These are phyloP conservation scores for Penicillium sclerotiorum DNA, from an alignment of 2,329 filamentous ascomycete genomes.

Conservation along the genomic window DNA sequence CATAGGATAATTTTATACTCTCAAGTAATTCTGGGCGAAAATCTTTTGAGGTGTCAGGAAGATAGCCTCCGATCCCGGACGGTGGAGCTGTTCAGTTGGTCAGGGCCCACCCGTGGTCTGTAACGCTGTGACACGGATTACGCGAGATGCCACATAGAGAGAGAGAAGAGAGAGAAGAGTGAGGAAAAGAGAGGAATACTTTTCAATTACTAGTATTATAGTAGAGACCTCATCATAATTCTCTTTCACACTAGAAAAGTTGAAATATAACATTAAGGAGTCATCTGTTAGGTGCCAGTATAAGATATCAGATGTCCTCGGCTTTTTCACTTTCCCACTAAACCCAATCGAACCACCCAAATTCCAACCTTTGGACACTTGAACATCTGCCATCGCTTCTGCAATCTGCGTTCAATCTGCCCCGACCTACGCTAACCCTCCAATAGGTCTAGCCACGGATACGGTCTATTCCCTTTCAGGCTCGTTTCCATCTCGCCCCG, in stretches of 20 bases:
- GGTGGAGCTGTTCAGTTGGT: conserved; percentile 15
- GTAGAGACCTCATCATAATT: too few relatives aligned
- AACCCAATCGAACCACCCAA: neutral
- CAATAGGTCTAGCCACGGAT: conserved; percentile 29
- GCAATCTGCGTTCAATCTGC: conserved; percentile 22
- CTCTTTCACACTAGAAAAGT: too few relatives aligned
- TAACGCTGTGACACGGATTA: neutral
- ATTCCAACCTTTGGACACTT: neutral
- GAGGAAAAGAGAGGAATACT: too few relatives aligned
- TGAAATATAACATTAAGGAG: neutral
- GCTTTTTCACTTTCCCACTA: conserved; percentile 5
- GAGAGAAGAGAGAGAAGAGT: too few relatives aligned
- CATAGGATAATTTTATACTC: neutral
- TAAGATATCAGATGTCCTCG: too few relatives aligned
- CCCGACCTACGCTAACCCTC: conserved; percentile 40
- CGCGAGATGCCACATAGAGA: too few relatives aligned
- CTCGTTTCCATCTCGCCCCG: conserved; percentile 13
- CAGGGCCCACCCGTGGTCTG: too few relatives aligned
- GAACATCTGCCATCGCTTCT: conserved; percentile 18
- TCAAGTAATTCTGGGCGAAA: neutral
- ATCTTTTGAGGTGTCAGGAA: conserved; percentile 11
- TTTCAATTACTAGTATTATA: too few relatives aligned
- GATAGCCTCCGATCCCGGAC: conserved; percentile 26
- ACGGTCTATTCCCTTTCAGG: conserved; percentile 12
- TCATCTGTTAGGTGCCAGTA: too few relatives aligned